Base-by-base conservation (phyloP, 2,329 filamentous ascomycete genomes). In the Fusarium dlaminii region DNA sequence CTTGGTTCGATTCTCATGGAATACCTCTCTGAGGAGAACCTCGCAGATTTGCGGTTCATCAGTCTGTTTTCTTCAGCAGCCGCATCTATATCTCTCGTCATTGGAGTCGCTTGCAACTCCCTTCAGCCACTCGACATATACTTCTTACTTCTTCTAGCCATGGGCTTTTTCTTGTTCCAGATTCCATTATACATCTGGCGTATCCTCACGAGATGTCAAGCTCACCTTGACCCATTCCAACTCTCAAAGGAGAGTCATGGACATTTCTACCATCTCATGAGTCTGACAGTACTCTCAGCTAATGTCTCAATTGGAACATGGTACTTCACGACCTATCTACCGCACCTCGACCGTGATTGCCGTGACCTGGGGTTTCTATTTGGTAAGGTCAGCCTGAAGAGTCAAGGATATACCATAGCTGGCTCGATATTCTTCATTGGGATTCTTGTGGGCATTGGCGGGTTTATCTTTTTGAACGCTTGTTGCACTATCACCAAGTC, bases 151-250 rank as follows among this genome's bases (percentile, higher is more conserved):
- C 71, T 83, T 5, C 75, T 83, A 9, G 63, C 77, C 2, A 79
- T 78, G 40, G 81, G 82, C 12, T 71, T 76, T 45, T 80, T 78
- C 63, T 36, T 83, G 6, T 79, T 82, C 43, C 62, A 80, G 9
- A 75, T 83, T 14, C 82, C 82, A 7, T 66, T 83, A 10, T 79
- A 80, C 46, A 43, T 79, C n/a, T 83, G 81, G 81, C 80, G 78
- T 30, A 56, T 73, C 4, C 40, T 82, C 29, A 81, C 80, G 5
- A 76, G 80, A 30, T 83, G 79, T 68, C 76, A 78, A 42, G 64
- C 76, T 27, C 73, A 76, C 32, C 79, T 80, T 71, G 77, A 83
- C 29, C 81, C 81, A 13, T 75, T 80, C 10, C 54, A 72, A 0
- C 75, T 78, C 62, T 75, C 80, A 24, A 68, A 69, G 8, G 81